These are phyloP conservation scores for Taphrina populina DNA, from an alignment of 1,139 yeast species.

Conservation along the genomic window DNA sequence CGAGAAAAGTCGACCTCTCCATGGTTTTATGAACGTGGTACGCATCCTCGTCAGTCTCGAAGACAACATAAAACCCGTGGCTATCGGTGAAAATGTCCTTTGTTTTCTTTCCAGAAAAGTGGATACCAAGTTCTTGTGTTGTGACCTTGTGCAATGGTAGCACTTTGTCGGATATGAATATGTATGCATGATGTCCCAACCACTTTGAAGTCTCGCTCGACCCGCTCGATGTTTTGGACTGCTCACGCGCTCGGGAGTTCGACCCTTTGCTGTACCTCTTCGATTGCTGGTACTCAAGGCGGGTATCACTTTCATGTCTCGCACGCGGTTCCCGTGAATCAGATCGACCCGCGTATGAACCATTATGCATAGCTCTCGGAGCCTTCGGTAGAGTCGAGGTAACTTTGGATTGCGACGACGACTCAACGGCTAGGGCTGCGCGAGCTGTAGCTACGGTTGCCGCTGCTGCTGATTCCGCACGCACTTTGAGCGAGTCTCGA, in stretches of 20 bases:
- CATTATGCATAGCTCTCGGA: conserved; percentile 6
- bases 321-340: conserved; percentile 1
- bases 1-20: conserved; percentile 59
- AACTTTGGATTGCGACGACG: conserved; percentile 9
- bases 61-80: conserved; percentile 67
- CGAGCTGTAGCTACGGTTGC: conserved; percentile 32
- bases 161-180: conserved; percentile 56
- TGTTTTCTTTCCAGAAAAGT: conserved; percentile 56
- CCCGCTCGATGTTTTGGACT: conserved; percentile 10
- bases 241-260: conserved; percentile 1
- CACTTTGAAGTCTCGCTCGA: conserved; percentile 14
- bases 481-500: conserved; percentile 38
- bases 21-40: conserved; percentile 64
- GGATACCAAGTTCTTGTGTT: conserved; percentile 56
- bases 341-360: background rate
- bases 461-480: conserved; percentile 37
- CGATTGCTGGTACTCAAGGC: background rate
- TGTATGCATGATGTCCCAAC: conserved; percentile 49
- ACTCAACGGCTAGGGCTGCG: conserved; percentile 2
- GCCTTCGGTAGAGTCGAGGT: background rate
- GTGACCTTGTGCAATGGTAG: conserved; percentile 55
- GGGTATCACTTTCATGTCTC: background rate
- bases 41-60: conserved; percentile 64
- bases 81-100: conserved; percentile 37
- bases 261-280: conserved; percentile 17